Evolutionary conservation across 106 monocot genomes (phyloP), one percentile per base, ranked within the genome.

Genomic region (Triglochin maritima): DNA sequence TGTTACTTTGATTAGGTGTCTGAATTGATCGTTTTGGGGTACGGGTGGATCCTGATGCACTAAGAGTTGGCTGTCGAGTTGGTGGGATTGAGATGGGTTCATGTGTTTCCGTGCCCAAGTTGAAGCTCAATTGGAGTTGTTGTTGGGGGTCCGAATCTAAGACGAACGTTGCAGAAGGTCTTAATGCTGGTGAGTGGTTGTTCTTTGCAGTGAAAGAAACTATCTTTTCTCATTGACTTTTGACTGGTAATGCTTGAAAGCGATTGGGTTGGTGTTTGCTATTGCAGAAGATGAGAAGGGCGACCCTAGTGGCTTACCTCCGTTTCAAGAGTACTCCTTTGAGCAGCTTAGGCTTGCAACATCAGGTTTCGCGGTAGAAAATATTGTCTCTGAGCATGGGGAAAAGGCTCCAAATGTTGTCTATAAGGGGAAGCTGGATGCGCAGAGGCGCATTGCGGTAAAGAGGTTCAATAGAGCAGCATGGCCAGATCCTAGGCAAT

Each of bases 381-480:
- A 90, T 60, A 95, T 95, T 29, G 95, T 95, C 3, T 95, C 95
- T 3, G 95, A 95, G 79, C 90, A 87, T 3, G 90, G 90, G 17
- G 90, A 90, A 77, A 95, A 90, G 66, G 85, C 95, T 3, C 95
- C 95, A 3, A 95, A 95, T 78, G 83, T 95, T 52, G 95, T 95
- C 5, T 95, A 87, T 66, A 95, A 83, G 68, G 95, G 95, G 67
- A 95, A 90, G 75, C 68, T 95, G 42, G 90, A 95, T 71, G 87
- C 83, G 6, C 95, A 87, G 66, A 66, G 81, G 69, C 72, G 78
- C 71, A 80, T 95, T 58, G 95, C 90, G 0, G 90, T 95, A 5
- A 95, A 95, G 81, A 67, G 87, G 65, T 95, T 95, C 63, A 95
- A 85, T 66, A 78, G 90, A 66, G 79, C 85, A 0, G 95, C 95